phyloP scores from a whole-genome alignment of 805 yeast species.

The Zygoascus biomembranicola region DNA sequence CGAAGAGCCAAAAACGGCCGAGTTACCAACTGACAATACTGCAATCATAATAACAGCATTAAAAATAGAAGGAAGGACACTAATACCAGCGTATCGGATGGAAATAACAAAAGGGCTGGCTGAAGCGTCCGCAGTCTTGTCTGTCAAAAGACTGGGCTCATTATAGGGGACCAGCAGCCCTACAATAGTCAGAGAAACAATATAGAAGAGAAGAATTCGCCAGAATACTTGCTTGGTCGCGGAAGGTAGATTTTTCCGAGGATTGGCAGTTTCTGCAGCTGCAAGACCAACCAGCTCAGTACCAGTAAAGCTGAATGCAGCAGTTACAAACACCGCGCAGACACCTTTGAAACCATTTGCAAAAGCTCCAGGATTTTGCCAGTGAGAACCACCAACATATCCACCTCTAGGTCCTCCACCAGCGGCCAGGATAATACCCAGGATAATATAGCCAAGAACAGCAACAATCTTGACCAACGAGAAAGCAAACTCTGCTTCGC shows the following conservation, averaged over 20 bases:
- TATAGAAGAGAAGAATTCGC: constrained; percentile 67
- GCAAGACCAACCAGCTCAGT: constrained; percentile 68
- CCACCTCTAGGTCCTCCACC: constrained; percentile 56
- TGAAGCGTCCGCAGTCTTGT: constrained; percentile 44
- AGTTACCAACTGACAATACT: constrained; percentile 64
- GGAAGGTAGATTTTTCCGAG: constrained; percentile 56
- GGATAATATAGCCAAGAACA: constrained; percentile 50
- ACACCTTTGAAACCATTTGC: constrained; percentile 67
- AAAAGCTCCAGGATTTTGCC: constrained; percentile 53
- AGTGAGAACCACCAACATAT: constrained; percentile 49
- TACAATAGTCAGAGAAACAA: constrained; percentile 46
- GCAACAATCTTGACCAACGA: constrained; percentile 51
- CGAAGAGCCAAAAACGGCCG: constrained; percentile 62
- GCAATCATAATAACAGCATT: constrained; percentile 64
- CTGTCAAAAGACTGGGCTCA: constrained; percentile 41
- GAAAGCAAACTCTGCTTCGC: constrained; percentile 61
- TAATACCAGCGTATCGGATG: constrained; percentile 55
- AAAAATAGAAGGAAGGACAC: constrained; percentile 59
- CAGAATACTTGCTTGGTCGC: constrained; percentile 80
- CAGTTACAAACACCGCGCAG: constrained; percentile 63
- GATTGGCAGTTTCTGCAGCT: constrained; percentile 68
- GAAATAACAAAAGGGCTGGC: constrained; percentile 75
- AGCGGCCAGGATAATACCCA: constrained; percentile 39
- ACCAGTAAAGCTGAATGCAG: constrained; percentile 72
- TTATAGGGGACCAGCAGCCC: constrained; percentile 69